Evolutionary conservation across 140 eudicot species (phyloP).

Genomic region (Ambrosia hybrid): DNA sequence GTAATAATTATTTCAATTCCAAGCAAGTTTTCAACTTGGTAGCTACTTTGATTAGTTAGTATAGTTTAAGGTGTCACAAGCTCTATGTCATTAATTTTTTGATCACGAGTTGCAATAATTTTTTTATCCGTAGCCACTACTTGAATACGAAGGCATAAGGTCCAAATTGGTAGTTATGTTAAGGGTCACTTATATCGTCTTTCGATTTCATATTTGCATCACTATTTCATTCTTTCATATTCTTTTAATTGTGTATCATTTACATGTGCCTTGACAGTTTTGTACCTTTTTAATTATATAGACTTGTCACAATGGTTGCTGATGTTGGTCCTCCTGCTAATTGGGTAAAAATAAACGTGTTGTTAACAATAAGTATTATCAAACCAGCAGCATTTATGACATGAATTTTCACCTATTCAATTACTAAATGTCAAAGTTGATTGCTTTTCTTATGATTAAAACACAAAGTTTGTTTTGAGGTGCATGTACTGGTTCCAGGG

Average conservation of each 20-base stretch:
- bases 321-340: constrained; percentile 28
- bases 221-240: neutral
- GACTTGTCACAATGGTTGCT: constrained; percentile 67
- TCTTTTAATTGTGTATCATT: neutral
- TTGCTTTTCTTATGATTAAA: neutral
- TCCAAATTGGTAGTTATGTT: no score
- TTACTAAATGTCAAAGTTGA: constrained; percentile 18
- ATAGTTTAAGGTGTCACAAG: no score
- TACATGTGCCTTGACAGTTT: constrained; percentile 1
- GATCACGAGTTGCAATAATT: no score
- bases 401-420: constrained; percentile 8
- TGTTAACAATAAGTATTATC: no score
- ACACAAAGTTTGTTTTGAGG: constrained; percentile 93
- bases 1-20: no score
- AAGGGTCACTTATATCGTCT: neutral
- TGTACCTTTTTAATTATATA: constrained; percentile 26
- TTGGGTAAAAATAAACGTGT: no score
- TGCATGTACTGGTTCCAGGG: constrained; percentile 89
- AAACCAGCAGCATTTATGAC: neutral
- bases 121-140: no score
- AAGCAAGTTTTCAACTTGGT: no score
- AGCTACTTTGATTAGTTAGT: no score
- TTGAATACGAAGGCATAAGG: no score
- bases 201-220: neutral
- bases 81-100: no score